phyloP scores from a whole-genome alignment of 2,329 filamentous ascomycete genomes.

The Xylariaceae sp. region DNA sequence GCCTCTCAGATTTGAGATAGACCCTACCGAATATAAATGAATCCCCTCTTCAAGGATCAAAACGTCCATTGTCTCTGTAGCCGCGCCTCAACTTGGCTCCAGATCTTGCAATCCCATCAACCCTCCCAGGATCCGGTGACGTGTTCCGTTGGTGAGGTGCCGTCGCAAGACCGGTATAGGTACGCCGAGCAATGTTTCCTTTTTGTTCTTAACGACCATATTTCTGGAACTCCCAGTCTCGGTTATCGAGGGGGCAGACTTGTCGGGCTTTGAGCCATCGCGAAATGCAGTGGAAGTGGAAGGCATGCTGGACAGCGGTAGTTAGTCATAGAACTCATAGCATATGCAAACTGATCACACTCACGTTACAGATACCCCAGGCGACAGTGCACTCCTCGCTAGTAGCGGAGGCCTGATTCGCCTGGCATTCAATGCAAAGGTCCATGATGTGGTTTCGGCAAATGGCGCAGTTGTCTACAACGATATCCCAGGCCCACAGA shows the following conservation, averaged over 20 bases:
- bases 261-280: conserved; percentile 99
- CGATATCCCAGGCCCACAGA: conserved; percentile 98
- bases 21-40: conserved; percentile 11
- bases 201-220: conserved; percentile 62
- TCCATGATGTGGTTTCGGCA: conserved; percentile 99
- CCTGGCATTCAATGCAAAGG: conserved; percentile 97
- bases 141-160: no score
- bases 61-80: not conserved
- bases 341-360: conserved; percentile 31
- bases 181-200: no score
- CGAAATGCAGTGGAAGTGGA: conserved; percentile 99
- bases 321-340: conserved; percentile 28
- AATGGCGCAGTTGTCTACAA: conserved; percentile 98
- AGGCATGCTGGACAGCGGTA: conserved; percentile 68
- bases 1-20: conserved; percentile 9
- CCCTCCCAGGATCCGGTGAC: no score
- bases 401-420: conserved; percentile 94
- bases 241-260: conserved; percentile 94
- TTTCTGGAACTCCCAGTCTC: conserved; percentile 99
- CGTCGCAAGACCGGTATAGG: no score
- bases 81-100: not conserved
- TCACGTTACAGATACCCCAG: conserved; percentile 98
- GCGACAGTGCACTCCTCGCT: conserved; percentile 98
- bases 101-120: not conserved
- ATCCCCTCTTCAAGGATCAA: no score